These are phyloP conservation scores for Amauroascus verrucosus DNA, from an alignment of 2,329 filamentous ascomycete genomes.

Conservation along the genomic window DNA sequence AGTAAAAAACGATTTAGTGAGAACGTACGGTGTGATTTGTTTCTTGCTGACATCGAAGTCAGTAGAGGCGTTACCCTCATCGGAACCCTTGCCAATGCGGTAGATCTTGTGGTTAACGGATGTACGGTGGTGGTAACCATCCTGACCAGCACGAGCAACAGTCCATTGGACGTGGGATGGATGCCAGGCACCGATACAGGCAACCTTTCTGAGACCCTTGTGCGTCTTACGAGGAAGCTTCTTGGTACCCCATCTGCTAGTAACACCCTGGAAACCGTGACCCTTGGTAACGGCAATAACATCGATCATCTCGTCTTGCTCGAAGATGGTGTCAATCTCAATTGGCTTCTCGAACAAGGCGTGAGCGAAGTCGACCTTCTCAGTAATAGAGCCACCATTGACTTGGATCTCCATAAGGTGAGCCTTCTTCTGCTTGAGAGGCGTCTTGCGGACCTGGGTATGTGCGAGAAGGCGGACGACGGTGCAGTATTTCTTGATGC, in stretches of 20 bases:
- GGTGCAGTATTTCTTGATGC: conserved; percentile 99
- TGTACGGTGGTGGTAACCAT: conserved; percentile 99
- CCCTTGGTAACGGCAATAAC: conserved; percentile 99
- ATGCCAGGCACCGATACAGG: conserved; percentile 99
- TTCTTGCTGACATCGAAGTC: conserved; percentile 98
- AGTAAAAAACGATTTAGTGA: not conserved
- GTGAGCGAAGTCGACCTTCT: conserved; percentile 95
- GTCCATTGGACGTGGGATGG: conserved; percentile 99
- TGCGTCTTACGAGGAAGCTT: conserved; percentile 99
- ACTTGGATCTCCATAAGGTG: conserved; percentile 99
- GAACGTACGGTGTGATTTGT: conserved; percentile 94
- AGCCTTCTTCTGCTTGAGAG: conserved; percentile 99
- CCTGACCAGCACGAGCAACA: conserved; percentile 98
- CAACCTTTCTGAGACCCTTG: conserved; percentile 99
- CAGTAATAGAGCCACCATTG: conserved; percentile 90
- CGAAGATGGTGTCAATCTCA: conserved; percentile 85
- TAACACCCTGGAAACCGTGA: conserved; percentile 97
- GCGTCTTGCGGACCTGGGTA: conserved; percentile 98
- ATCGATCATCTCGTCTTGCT: conserved; percentile 99
- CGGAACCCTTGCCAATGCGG: conserved; percentile 86
- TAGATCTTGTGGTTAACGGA: conserved; percentile 99
- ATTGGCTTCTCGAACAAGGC: conserved; percentile 99
- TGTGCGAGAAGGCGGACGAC: conserved; percentile 98
- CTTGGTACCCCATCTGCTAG: conserved; percentile 98
- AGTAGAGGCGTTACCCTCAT: conserved; percentile 87